Evolutionary conservation across 108 stramenopile genomes (phyloP).

Genomic region (Heterococcus sp.): DNA sequence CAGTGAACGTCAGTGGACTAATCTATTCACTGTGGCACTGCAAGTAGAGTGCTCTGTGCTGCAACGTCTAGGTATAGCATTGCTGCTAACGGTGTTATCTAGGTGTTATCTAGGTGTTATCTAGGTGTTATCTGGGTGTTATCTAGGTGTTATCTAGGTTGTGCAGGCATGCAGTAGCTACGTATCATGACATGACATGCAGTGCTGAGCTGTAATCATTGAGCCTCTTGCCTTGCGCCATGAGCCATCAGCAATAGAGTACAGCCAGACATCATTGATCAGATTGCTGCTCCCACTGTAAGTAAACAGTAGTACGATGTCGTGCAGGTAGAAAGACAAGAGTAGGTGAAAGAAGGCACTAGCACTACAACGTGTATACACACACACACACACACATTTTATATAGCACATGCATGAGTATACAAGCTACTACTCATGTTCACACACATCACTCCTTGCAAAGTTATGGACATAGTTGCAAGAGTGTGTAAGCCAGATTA

Average conservation of each 20-base stretch:
- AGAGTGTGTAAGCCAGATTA: neutral
- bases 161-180: too few relatives aligned
- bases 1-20: too few relatives aligned
- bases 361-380: neutral
- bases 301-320: too few relatives aligned
- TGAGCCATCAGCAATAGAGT: neutral
- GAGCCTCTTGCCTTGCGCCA: neutral
- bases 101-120: too few relatives aligned
- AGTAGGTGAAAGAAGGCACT: neutral
- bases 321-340: neutral
- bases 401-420: neutral
- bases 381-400: neutral
- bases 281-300: neutral
- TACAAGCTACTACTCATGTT: neutral
- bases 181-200: too few relatives aligned
- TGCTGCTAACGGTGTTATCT: too few relatives aligned
- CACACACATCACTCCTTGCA: neutral
- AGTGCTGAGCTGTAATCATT: neutral
- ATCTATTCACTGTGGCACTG: too few relatives aligned
- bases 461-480: neutral
- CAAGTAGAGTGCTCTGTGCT: too few relatives aligned
- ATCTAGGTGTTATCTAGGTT: too few relatives aligned
- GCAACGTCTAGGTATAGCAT: too few relatives aligned
- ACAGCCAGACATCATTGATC: neutral
- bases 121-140: too few relatives aligned